Evolutionary conservation across 257 asterid species (phyloP).

Genomic region (Leptodermis oblonga): DNA sequence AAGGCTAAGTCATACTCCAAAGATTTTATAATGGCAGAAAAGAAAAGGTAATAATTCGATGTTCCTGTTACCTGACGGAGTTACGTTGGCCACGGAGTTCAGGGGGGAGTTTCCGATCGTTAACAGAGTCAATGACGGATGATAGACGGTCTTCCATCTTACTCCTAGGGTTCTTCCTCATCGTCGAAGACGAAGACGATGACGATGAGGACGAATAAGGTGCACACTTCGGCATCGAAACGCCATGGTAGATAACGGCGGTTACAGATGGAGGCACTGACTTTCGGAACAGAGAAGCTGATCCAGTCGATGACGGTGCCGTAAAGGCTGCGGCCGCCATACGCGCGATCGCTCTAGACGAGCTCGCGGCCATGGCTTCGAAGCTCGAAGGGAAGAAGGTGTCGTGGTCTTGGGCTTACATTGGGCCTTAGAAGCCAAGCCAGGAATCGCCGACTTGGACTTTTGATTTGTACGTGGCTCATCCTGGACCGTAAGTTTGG

Average conservation of each 20-base stretch:
- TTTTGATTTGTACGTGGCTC: background rate
- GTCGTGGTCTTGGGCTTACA: slow-evolving; percentile 8
- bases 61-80: slow-evolving; percentile 47
- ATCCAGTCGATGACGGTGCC: slow-evolving; percentile 15
- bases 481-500: background rate
- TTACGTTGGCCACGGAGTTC: slow-evolving; percentile 88
- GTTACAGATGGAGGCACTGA: slow-evolving; percentile 11
- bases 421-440: background rate
- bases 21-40: background rate
- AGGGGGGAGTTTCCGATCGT: slow-evolving; percentile 83
- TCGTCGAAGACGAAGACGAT: slow-evolving; percentile 21
- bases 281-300: slow-evolving; percentile 21
- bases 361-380: slow-evolving; percentile 48
- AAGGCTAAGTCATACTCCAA: too few species aligned
- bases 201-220: slow-evolving; percentile 34
- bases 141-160: slow-evolving; percentile 61
- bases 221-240: slow-evolving; percentile 17
- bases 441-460: background rate
- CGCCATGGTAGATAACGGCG: slow-evolving; percentile 14
- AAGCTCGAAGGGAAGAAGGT: background rate
- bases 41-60: background rate
- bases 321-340: slow-evolving; percentile 5
- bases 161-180: slow-evolving; percentile 23
- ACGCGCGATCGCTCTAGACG: slow-evolving; percentile 32
- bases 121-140: slow-evolving; percentile 70